Conservation (phyloP, 1,139 yeast species). For the Pichia sp. region DNA sequence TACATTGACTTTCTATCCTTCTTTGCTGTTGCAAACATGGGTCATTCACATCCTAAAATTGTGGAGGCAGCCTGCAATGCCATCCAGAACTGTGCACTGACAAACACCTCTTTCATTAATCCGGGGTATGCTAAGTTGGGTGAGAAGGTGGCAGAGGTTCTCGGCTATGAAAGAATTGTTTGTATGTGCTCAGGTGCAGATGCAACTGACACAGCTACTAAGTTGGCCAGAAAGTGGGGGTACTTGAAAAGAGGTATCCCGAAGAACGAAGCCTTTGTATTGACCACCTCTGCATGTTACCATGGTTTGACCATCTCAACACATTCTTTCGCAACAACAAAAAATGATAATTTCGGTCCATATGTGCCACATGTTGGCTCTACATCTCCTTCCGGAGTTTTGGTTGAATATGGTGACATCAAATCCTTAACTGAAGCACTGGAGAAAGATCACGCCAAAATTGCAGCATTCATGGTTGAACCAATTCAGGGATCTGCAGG, state of each 20-base stretch:
- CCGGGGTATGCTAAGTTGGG: slow-evolving; percentile 21
- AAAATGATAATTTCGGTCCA: slow-evolving; percentile 22
- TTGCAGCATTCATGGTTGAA: slow-evolving; percentile 61
- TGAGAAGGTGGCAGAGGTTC: slow-evolving; percentile 1
- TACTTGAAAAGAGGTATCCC: slow-evolving; percentile 22
- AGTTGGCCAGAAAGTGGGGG: slow-evolving; percentile 31
- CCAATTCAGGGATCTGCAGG: slow-evolving; percentile 99
- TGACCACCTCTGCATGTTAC: slow-evolving; percentile 27
- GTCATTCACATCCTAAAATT: slow-evolving; percentile 29
- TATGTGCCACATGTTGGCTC: slow-evolving; percentile 25
- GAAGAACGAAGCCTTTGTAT: slow-evolving; percentile 21
- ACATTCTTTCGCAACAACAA: slow-evolving; percentile 23
- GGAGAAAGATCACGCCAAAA: slow-evolving; percentile 20
- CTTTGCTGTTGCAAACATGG: slow-evolving; percentile 31
- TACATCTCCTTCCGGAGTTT: slow-evolving; percentile 13
- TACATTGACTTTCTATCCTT: slow-evolving; percentile 29
- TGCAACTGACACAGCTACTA: slow-evolving; percentile 28
- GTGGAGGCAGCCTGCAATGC: slow-evolving; percentile 27
- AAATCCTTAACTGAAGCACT: slow-evolving; percentile 20
- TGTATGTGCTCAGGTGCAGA: slow-evolving; percentile 29
- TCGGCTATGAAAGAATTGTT: slow-evolving; percentile 21
- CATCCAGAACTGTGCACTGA: slow-evolving; percentile 21
- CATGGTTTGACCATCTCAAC: slow-evolving; percentile 30
- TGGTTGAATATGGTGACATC: slow-evolving; percentile 25
- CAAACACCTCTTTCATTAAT: slow-evolving; percentile 23